Base-by-base conservation (phyloP, 306 rosid genomes). In the Nissolia schottii region DNA sequence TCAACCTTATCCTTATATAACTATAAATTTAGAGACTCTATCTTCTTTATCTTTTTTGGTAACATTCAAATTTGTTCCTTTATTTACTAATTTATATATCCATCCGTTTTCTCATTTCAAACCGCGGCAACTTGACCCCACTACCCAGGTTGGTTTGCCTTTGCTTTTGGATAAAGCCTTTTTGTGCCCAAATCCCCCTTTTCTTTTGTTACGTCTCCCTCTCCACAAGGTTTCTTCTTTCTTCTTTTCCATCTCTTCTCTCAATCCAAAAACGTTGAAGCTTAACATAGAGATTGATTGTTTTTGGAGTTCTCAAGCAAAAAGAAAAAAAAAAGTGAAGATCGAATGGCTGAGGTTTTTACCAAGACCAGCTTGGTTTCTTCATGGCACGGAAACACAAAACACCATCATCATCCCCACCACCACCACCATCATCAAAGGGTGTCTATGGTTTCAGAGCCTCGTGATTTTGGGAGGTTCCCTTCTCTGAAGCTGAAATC, bases 341-440 rank as follows among this genome's bases (percentile, higher is more conserved):
- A 24, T 41, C 7, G 2, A 46, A 90, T 90, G 96, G 85, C 93
- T 1, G 85, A 79, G 35, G 72, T 79, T 70, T 75, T 90, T 28
- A 62, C 75, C 84, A 82, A 87, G 73, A 54, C 83, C 0, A 67
- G 75, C 64, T 13, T 87, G 73, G 65, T 90, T 67, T 77, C 93
- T 4, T 80, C 87, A 2, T 82, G 82, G 71, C 66, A 51, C 53
- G 68, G 50, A 7, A 12, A 28, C 45, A 49, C 10, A 45, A 75
- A 77, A 34, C 66, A 54, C 0, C 63, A 77, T 3, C 43, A 23
- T 40, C 43, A 37, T 37, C 66, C 46, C 0, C 63, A 77, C 3
- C 43, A 23, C 34, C 43, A 37, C 11, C 8, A 37, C 15, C 51
- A 3, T 45, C n/a, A 9, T 37, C 80, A 65, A 35, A 68, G 50